phyloP scores from a whole-genome alignment of 1,139 yeast genomes.

The Starmera stellimalicola region DNA sequence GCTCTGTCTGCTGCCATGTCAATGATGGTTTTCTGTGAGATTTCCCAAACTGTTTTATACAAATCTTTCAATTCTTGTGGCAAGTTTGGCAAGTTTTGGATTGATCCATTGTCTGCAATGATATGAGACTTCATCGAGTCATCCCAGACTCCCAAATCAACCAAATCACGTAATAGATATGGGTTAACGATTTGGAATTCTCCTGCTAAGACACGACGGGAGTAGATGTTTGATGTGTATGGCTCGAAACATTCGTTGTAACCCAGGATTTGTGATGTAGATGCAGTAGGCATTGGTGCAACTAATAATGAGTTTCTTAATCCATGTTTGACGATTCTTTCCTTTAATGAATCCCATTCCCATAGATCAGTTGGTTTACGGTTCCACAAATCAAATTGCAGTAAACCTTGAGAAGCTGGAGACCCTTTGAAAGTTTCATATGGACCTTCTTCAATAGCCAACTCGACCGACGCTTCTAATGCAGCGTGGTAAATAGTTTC shows the following conservation, averaged over 20 bases:
- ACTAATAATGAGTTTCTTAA: slow-evolving; percentile 73
- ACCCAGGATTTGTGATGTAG: slow-evolving; percentile 85
- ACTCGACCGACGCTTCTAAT: slow-evolving; percentile 68
- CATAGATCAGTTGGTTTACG: slow-evolving; percentile 53
- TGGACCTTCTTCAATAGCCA: slow-evolving; percentile 56
- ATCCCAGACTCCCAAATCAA: slow-evolving; percentile 78
- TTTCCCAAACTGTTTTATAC: slow-evolving; percentile 95
- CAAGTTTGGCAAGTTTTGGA: slow-evolving; percentile 66
- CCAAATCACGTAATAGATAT: slow-evolving; percentile 69
- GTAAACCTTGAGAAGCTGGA: slow-evolving; percentile 71
- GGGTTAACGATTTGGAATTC: slow-evolving; percentile 87
- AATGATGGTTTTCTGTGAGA: slow-evolving; percentile 77
- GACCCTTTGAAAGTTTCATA: slow-evolving; percentile 67
- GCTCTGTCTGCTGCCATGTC: slow-evolving; percentile 97
- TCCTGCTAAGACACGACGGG: slow-evolving; percentile 80
- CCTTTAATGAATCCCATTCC: slow-evolving; percentile 69
- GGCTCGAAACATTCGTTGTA: slow-evolving; percentile 91
- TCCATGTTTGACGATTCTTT: slow-evolving; percentile 51
- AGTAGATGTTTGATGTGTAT: slow-evolving; percentile 77
- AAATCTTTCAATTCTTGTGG: slow-evolving; percentile 71
- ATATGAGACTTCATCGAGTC: slow-evolving; percentile 75
- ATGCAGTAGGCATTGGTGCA: slow-evolving; percentile 95
- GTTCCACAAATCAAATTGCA: slow-evolving; percentile 79
- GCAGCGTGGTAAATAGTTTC: slow-evolving; percentile 90
- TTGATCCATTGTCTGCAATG: slow-evolving; percentile 75